phyloP scores from a whole-genome alignment of 805 yeast species.

The Danielia oregonensis region DNA sequence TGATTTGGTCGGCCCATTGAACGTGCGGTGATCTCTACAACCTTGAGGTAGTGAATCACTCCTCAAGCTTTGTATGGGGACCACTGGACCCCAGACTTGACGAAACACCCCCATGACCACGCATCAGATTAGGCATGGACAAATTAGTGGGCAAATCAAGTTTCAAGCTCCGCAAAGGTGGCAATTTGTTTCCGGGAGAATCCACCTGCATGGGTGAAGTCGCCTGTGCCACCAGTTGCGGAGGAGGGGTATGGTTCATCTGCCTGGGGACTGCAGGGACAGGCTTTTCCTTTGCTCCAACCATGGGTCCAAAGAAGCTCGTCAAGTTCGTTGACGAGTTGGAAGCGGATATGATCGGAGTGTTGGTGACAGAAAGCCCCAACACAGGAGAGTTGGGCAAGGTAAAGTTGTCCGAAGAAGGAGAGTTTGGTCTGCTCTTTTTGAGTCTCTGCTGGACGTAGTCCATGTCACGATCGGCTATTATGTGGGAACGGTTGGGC shows the following conservation, averaged over 20 bases:
- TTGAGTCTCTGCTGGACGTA: constrained; percentile 43
- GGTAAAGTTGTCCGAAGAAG: constrained; percentile 29
- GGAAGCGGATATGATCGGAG: constrained; percentile 42
- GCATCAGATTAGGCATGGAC: constrained; percentile 10
- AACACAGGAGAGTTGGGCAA: constrained; percentile 43
- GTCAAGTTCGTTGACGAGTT: constrained; percentile 37
- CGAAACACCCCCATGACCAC: constrained; percentile 1
- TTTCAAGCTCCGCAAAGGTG: constrained; percentile 49
- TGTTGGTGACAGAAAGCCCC: constrained; percentile 35
- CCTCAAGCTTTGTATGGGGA: too few relatives aligned
- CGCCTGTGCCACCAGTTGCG: not conserved
- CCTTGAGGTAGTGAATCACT: too few relatives aligned
- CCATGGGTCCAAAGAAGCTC: constrained; percentile 30
- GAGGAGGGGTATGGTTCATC: constrained; percentile 6
- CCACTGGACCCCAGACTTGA: constrained; percentile 3
- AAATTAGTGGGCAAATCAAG: constrained; percentile 47
- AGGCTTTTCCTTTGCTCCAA: not conserved
- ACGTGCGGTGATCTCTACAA: too few relatives aligned
- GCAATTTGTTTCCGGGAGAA: constrained; percentile 25
- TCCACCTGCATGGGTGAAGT: constrained; percentile 1
- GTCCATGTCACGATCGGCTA: constrained; percentile 46
- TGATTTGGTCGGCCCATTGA: too few relatives aligned
- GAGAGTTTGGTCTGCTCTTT: constrained; percentile 50
- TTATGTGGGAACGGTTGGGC: constrained; percentile 15
- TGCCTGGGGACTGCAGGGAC: constrained; percentile 1